These are phyloP conservation scores for Chloropicon primus DNA, from an alignment of 139 green algal genomes.

Conservation along the genomic window DNA sequence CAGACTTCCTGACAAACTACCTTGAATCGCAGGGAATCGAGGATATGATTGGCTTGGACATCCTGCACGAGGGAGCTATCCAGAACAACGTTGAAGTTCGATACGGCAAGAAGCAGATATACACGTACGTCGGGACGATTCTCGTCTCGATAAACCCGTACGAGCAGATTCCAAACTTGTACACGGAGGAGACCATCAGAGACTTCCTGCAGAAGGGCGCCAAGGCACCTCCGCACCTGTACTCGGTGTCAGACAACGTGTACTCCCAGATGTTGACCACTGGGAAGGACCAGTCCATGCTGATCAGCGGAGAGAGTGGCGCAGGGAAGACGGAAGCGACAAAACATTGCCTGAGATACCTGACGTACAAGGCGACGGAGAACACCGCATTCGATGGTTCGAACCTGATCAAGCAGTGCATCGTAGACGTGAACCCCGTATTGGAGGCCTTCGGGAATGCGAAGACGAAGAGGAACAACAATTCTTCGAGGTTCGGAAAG, in stretches of 20 bases:
- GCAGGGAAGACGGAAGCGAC: constrained; percentile 27
- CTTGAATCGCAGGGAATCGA: not conserved
- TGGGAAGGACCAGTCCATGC: constrained; percentile 32
- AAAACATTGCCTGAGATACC: constrained; percentile 45
- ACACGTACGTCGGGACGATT: constrained; percentile 70
- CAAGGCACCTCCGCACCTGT: not conserved
- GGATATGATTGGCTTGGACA: not conserved
- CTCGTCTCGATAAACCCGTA: constrained; percentile 82
- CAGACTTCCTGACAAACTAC: too few species aligned
- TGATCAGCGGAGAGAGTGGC: constrained; percentile 35
- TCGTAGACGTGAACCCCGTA: constrained; percentile 19
- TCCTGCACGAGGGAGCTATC: not conserved
- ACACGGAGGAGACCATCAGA: not conserved
- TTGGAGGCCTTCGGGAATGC: constrained; percentile 35
- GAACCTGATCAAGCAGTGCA: not conserved
- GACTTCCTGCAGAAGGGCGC: constrained; percentile 2
- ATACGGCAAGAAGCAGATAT: constrained; percentile 52
- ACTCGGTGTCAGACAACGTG: constrained; percentile 31
- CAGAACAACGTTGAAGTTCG: constrained; percentile 1
- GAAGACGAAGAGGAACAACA: constrained; percentile 36
- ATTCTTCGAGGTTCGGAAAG: constrained; percentile 30
- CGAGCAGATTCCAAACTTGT: constrained; percentile 20
- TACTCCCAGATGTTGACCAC: constrained; percentile 67
- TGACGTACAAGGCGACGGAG: constrained; percentile 25
- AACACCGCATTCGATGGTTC: not conserved